Base-by-base conservation (phyloP, 179 eudicot genomes). In the Drosera spatulata region DNA sequence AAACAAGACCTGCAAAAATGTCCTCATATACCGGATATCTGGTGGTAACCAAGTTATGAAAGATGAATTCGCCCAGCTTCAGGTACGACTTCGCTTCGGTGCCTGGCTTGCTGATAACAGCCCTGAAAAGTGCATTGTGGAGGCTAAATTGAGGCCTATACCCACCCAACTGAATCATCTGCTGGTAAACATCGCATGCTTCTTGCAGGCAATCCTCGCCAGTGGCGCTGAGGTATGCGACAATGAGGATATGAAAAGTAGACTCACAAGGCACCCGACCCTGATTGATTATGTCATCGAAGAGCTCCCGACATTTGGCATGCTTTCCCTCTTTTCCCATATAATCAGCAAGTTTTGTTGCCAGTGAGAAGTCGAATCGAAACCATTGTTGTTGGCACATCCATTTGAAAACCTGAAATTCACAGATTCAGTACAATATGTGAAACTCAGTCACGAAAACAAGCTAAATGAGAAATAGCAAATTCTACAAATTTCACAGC, bases 371-470 rank as follows among this genome's bases (percentile, higher is more conserved):
- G 79, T 94, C 95, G 67, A 94, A 94, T 41, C 60, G 77, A 72
- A 83, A 89, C 99, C 97, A 94, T 60, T 80, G 85, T 63, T 82
- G 96, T 53, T 82, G 85, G 62, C 63, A 80, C 99, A 94, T 94
- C 99, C 99, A 94, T 72, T 83, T 83, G 81, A 85, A 94, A 39
- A 90, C 97, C 99, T 94, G 71, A 39, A 64, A 22, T 22, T 22
- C 61, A 47, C 39, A 53, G 33, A 61, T 55, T 56, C 61, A 50
- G 56, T 37, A 60, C 33, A 42, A 10, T 14, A 9, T 44, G 39
- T 41, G 4, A 11, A 41, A 9, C 10, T 47, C 10, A 38, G 39
- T 12, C 9, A 37, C 41, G 6, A 1, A 46, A 13, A n/a, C 40
- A 53, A 60, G 4, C 52, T 58, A 41, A 15, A 42, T 10, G 52